Percentiles rank a stretch among this genome's conserved stretches.
Conservation (phyloP, 2,329 filamentous ascomycete genomes). For the Epichloe elymi region DNA sequence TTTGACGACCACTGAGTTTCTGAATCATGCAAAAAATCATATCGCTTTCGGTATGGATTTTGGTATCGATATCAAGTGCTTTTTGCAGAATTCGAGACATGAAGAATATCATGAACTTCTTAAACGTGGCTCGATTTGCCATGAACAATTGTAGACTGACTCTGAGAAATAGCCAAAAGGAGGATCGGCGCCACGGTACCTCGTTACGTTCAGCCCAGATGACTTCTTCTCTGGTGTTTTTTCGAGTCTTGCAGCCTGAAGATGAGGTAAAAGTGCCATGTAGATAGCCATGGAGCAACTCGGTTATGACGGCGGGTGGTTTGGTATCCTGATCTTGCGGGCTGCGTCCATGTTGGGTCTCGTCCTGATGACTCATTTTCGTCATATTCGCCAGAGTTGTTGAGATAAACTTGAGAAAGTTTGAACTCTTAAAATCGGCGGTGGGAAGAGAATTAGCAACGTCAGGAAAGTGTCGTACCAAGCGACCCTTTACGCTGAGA, state of each 20-base stretch:
- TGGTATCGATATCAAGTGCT: too few relatives aligned
- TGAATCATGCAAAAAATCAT: too few relatives aligned
- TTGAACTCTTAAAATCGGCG: not conserved
- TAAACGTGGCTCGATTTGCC: conserved; percentile 27
- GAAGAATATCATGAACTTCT: conserved; percentile 35
- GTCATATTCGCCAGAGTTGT: not conserved
- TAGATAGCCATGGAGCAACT: conserved; percentile 29
- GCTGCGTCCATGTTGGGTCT: too few relatives aligned
- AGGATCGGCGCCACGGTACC: not conserved
- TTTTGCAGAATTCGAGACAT: conserved; percentile 18
- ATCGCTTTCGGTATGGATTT: too few relatives aligned
- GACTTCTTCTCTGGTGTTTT: conserved; percentile 38
- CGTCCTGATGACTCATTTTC: not conserved
- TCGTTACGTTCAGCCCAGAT: not conserved
- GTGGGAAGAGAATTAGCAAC: not conserved
- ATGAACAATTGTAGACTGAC: conserved; percentile 3
- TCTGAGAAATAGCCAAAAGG: conserved; percentile 8
- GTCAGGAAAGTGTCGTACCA: not conserved
- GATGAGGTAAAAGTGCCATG: conserved; percentile 11
- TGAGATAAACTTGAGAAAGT: conserved; percentile 3
- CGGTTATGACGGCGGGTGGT: conserved; percentile 35
- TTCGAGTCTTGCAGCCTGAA: conserved; percentile 13
- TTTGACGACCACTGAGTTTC: too few relatives aligned
- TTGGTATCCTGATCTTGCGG: conserved; percentile 15
- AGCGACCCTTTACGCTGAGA: not conserved